A percentile compares a stretch with the other conserved stretches of the same genome.
Conservation (phyloP, 208 protist genomes). For the Wallacemonas sp. region DNA sequence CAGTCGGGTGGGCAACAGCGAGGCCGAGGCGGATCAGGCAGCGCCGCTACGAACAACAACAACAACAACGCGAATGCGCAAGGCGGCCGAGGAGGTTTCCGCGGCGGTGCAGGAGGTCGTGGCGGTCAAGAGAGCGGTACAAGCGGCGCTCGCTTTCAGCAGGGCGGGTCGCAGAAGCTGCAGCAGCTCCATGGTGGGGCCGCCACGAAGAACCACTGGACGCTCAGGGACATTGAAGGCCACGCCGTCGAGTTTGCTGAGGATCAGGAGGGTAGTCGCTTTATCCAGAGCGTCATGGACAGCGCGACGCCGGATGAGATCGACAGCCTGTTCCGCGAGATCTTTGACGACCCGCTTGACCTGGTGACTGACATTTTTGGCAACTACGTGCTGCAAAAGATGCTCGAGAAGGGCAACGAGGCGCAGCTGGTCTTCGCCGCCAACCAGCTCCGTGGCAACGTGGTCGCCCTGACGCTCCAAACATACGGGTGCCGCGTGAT, state of each 20-base stretch:
- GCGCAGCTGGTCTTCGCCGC: slow-evolving; percentile 82
- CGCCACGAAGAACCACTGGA: slow-evolving; percentile 54
- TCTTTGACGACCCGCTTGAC: slow-evolving; percentile 87
- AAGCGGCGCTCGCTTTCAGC: slow-evolving; percentile 16
- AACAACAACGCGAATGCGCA: slow-evolving; percentile 20
- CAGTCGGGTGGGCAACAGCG: slow-evolving; percentile 4
- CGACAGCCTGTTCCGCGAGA: slow-evolving; percentile 91
- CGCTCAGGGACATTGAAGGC: slow-evolving; percentile 84
- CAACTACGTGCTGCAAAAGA: slow-evolving; percentile 99
- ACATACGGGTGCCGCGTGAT: slow-evolving; percentile 99
- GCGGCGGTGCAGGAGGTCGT: slow-evolving; percentile 31
- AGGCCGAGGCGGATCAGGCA: not conserved
- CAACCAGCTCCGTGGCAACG: slow-evolving; percentile 84
- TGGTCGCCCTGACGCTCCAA: slow-evolving; percentile 94
- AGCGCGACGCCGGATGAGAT: slow-evolving; percentile 79
- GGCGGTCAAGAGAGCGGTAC: slow-evolving; percentile 6
- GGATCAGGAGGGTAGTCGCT: slow-evolving; percentile 97
- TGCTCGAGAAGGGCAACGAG: slow-evolving; percentile 95
- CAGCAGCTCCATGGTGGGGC: slow-evolving; percentile 64
- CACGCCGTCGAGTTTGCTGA: slow-evolving; percentile 95
- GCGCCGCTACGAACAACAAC: slow-evolving; percentile 10
- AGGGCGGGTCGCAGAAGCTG: slow-evolving; percentile 66
- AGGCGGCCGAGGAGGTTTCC: slow-evolving; percentile 21
- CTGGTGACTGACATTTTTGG: slow-evolving; percentile 98
- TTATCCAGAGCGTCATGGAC: slow-evolving; percentile 97